These are phyloP conservation scores for Aegilops tauschii DNA, from an alignment of 176 grass and related monocot genomes.

Conservation along the genomic window DNA sequence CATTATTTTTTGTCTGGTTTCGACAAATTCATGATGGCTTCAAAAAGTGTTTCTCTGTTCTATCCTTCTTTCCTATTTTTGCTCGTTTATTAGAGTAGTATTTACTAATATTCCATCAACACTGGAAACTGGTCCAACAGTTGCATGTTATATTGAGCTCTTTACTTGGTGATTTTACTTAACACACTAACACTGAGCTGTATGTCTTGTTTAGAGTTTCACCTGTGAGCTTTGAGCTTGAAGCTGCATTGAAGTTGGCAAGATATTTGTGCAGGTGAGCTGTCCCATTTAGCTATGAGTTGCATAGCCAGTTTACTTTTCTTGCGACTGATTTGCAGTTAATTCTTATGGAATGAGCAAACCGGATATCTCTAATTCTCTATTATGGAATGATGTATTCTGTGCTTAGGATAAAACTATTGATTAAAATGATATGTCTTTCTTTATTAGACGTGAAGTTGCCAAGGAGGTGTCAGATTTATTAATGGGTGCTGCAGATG, in stretches of 20 bases:
- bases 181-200: slow-evolving; percentile 13
- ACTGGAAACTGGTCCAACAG: not conserved
- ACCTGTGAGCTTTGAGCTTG: slow-evolving; percentile 99
- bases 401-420: slow-evolving; percentile 5
- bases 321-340: slow-evolving; percentile 6
- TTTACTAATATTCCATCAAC: slow-evolving; percentile 18
- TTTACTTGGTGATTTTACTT: slow-evolving; percentile 15
- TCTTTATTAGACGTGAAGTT: slow-evolving; percentile 60
- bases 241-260: slow-evolving; percentile 93
- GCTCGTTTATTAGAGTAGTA: not conserved
- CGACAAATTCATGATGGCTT: not conserved
- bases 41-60: not conserved
- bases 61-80: not conserved
- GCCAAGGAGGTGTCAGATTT: slow-evolving; percentile 95
- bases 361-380: not conserved
- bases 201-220: slow-evolving; percentile 72
- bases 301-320: not conserved
- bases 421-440: not conserved
- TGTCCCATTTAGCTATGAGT: slow-evolving; percentile 11
- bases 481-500: slow-evolving; percentile 96
- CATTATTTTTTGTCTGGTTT: slow-evolving; percentile 18
- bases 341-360: slow-evolving; percentile 6
- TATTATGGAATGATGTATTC: slow-evolving; percentile 10
- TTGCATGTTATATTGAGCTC: slow-evolving; percentile 11
- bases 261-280: slow-evolving; percentile 91